Base-by-base conservation (phyloP, 2,329 filamentous ascomycete species). In the Amauroascus verrucosus region DNA sequence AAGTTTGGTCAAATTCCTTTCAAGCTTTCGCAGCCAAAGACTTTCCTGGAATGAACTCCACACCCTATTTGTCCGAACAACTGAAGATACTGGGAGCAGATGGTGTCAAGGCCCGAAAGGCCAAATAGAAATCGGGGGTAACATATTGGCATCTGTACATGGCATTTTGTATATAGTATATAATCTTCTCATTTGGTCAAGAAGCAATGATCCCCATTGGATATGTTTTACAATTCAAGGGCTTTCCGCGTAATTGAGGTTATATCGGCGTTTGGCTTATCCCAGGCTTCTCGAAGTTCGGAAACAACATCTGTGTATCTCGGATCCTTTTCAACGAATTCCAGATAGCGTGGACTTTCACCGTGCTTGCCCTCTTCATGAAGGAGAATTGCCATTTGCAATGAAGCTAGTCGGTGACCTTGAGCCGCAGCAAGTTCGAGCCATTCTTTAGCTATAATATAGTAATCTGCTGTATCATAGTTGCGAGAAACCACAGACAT, bases 281-380 rank as follows among this genome's bases (percentile, higher is more conserved):
- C 73, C 84, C 84, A 88, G 60, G 86, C 86, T 2, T 72, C 68
- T 54, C 85, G 76, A 0, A 88, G 67, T 1, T 68, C 68, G 16
- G 78, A 65, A 1, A 78, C 80, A 20, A 78, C 70, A 53, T 86
- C 83, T 1, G 48, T 37, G 30, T 48, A 56, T 3, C 53, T 43
- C 18, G 56, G 49, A 22, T 60, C 46, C 6, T 57, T 13, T 20
- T 55, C 54, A 16, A 56, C 45, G 13, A 54, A 22, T 1, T 60
- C 54, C 20, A 65, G 56, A 20, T 61, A 52, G 3, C 55, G 28
- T 22, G 55, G 33, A 3, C 62, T 61, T 11, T 56, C 38, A 0
- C 55, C 50, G 5, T 43, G 22, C 3, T 57, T 9, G 1, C 64
- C 63, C 32, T 62, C 56, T 52, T 68, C 60, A 20, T 65, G 63